Evolutionary conservation across 2,329 filamentous ascomycete species (phyloP).

Genomic region (Arthrinium puccinioides): DNA sequence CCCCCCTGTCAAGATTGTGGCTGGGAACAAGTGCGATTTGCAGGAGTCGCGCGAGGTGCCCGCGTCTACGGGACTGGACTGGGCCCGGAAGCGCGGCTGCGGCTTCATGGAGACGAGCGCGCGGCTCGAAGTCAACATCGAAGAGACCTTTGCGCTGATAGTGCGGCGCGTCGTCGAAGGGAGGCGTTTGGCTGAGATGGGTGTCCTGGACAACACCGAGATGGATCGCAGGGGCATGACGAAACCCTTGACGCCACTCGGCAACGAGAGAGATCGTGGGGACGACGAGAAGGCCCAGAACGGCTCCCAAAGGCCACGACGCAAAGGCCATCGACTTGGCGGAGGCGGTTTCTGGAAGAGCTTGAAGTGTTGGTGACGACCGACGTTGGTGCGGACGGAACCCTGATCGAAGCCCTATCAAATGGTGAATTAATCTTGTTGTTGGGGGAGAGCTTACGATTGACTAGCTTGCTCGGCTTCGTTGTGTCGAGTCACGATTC

Average conservation of each 20-base stretch:
- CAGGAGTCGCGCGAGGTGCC: conserved; percentile 61
- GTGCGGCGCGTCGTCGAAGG: conserved; percentile 55
- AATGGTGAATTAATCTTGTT: too few species aligned
- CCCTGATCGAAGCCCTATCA: too few species aligned
- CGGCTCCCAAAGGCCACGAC: conserved; percentile 29
- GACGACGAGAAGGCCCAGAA: conserved; percentile 30
- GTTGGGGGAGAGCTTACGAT: too few species aligned
- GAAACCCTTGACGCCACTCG: conserved; percentile 49
- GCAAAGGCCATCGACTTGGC: conserved; percentile 36
- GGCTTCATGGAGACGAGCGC: conserved; percentile 90
- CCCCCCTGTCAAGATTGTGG: conserved; percentile 73
- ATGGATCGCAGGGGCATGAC: conserved; percentile 48
- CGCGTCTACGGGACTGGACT: conserved; percentile 67
- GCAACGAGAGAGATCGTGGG: conserved; percentile 17
- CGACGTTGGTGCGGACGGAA: too few species aligned
- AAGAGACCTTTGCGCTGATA: conserved; percentile 76
- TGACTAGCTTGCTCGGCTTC: too few species aligned
- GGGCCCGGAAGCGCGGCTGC: conserved; percentile 65
- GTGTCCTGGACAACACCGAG: conserved; percentile 32
- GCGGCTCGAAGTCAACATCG: conserved; percentile 77
- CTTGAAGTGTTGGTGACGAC: conserved; percentile 45
- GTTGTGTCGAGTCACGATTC: too few species aligned
- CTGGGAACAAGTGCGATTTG: conserved; percentile 81
- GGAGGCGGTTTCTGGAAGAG: conserved; percentile 47
- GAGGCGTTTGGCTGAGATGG: conserved; percentile 42